Evolutionary conservation across 2,329 filamentous ascomycete species (phyloP).

Genomic region (Fusarium sp.): DNA sequence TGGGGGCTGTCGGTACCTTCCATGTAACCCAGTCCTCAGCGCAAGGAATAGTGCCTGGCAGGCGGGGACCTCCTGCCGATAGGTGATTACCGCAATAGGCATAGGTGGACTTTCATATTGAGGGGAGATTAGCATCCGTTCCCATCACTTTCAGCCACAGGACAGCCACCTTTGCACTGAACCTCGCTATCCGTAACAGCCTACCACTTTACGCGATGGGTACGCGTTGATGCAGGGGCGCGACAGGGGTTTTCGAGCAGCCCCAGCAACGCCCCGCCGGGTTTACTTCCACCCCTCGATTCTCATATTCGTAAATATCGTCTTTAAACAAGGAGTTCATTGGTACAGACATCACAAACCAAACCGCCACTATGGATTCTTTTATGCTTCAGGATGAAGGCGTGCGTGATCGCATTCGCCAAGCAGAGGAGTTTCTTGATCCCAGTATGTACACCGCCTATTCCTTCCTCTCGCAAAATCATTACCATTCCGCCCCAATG

Average conservation of each 20-base stretch:
- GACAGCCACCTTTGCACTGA: constrained; percentile 19
- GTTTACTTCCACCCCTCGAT: constrained; percentile 36
- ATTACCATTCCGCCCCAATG: background rate
- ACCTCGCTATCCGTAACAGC: background rate
- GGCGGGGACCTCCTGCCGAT: constrained; percentile 2
- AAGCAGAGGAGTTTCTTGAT: constrained; percentile 93
- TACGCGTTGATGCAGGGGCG: constrained; percentile 38
- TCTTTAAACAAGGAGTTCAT: constrained; percentile 16
- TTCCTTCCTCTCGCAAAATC: background rate
- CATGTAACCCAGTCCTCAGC: background rate
- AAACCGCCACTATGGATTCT: constrained; percentile 70
- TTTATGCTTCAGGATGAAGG: constrained; percentile 86
- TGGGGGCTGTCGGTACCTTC: constrained; percentile 8
- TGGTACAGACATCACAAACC: constrained; percentile 18
- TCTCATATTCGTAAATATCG: constrained; percentile 15
- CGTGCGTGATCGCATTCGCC: constrained; percentile 83
- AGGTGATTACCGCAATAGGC: constrained; percentile 32
- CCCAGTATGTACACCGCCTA: constrained; percentile 72
- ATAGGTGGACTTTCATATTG: constrained; percentile 11
- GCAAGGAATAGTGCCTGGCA: background rate
- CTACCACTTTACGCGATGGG: constrained; percentile 47
- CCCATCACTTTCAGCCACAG: background rate
- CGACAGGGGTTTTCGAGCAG: constrained; percentile 31
- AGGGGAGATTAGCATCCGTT: background rate
- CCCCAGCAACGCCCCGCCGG: constrained; percentile 37